These are phyloP conservation scores for Xylaria sp. DNA, from an alignment of 2,329 filamentous ascomycete genomes.

Conservation along the genomic window DNA sequence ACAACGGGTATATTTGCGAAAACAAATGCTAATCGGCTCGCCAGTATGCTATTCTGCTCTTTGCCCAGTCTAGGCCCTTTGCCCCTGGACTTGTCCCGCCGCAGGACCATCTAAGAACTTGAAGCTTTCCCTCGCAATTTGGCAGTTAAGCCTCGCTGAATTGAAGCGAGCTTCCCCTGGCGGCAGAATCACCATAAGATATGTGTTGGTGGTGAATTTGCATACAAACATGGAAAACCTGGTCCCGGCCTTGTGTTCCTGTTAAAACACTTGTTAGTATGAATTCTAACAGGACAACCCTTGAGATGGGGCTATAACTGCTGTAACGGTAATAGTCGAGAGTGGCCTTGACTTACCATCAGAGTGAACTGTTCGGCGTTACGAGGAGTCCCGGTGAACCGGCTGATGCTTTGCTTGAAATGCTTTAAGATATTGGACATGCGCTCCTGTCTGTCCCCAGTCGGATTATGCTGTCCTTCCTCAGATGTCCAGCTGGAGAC, in stretches of 20 bases:
- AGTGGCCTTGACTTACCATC: conserved; percentile 57
- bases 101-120: conserved; percentile 70
- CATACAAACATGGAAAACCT: conserved; percentile 94
- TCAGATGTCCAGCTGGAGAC: conserved; percentile 90
- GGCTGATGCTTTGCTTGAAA: conserved; percentile 86
- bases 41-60: neutral
- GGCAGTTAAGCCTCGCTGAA: conserved; percentile 87
- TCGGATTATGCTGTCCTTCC: conserved; percentile 82
- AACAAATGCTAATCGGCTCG: conserved; percentile 28
- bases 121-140: conserved; percentile 86
- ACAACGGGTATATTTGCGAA: conserved; percentile 31
- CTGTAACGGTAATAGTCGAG: neutral
- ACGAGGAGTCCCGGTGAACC: conserved; percentile 82
- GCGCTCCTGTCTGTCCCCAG: conserved; percentile 89
- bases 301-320: neutral
- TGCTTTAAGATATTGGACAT: conserved; percentile 98
- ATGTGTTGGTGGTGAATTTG: conserved; percentile 97
- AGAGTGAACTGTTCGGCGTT: conserved; percentile 83
- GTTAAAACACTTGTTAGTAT: conserved; percentile 33
- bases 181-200: conserved; percentile 90
- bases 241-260: conserved; percentile 77
- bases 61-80: conserved; percentile 14
- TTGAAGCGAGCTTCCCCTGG: conserved; percentile 94
- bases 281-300: neutral
- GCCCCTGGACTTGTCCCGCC: conserved; percentile 38